phyloP scores from a whole-genome alignment of 495 filamentous ascomycete genomes.

The Lichina pygmaea region DNA sequence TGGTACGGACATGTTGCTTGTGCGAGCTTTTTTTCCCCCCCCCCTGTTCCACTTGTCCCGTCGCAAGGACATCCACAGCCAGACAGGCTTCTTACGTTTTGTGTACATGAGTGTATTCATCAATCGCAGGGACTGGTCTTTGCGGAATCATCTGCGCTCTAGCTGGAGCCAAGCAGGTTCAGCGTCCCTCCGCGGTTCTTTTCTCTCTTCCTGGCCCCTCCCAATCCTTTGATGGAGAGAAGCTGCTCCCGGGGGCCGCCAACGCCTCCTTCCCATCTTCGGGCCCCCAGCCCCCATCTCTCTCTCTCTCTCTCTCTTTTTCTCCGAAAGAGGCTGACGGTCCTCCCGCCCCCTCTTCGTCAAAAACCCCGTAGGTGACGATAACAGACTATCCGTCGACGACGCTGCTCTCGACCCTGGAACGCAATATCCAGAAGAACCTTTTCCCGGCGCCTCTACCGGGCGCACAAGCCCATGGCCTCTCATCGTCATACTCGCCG shows the following conservation, averaged over 20 bases:
- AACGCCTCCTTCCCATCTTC: too few relatives aligned
- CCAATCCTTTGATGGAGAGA: too few relatives aligned
- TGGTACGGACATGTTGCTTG: conserved; percentile 20
- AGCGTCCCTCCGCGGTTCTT: background rate
- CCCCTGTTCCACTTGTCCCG: background rate
- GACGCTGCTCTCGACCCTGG: conserved; percentile 30
- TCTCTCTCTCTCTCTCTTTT: background rate
- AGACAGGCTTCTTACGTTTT: background rate
- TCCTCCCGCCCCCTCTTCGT: background rate
- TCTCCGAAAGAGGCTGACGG: background rate
- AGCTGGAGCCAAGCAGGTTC: conserved; percentile 29
- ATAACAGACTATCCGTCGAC: conserved; percentile 47
- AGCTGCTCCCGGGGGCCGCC: too few relatives aligned
- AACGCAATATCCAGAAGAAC: conserved; percentile 31
- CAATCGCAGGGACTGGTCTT: conserved; percentile 37
- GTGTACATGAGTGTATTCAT: background rate
- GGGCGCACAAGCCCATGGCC: background rate
- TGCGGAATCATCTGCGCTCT: conserved; percentile 40
- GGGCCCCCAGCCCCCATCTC: background rate
- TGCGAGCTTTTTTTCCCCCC: too few relatives aligned
- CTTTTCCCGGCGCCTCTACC: conserved; percentile 9
- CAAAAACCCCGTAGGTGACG: background rate
- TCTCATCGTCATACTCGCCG: too few relatives aligned
- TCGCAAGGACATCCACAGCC: background rate
- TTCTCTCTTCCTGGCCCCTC: too few relatives aligned